Evolutionary conservation across 257 asterid species (phyloP).

Genomic region (Solanum corneliomulleri): DNA sequence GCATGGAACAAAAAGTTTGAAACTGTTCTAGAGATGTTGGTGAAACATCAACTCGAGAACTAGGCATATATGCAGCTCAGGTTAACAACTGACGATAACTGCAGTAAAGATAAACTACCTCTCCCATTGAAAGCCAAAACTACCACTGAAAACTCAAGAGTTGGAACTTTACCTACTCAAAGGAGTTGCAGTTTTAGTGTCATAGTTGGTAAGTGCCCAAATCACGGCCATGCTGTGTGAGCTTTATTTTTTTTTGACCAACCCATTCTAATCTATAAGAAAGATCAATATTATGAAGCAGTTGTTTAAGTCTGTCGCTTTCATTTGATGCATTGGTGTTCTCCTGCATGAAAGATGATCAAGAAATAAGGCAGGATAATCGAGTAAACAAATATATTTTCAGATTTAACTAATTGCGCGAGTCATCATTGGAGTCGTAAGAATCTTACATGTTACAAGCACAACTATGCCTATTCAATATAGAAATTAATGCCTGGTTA

Average conservation of each 20-base stretch:
- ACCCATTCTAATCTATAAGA: constrained; percentile 85
- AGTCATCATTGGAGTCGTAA: not conserved
- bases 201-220: constrained; percentile 69
- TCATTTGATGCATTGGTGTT: constrained; percentile 35
- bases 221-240: constrained; percentile 62
- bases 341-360: constrained; percentile 36
- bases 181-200: not conserved
- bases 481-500: not conserved
- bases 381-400: not conserved
- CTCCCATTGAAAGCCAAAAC: not conserved
- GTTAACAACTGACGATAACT: not conserved
- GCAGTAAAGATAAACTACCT: not conserved
- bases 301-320: constrained; percentile 50
- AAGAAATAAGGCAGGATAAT: not conserved
- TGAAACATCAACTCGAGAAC: not conserved
- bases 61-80: not conserved
- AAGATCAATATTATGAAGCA: constrained; percentile 79
- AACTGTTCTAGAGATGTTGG: not conserved
- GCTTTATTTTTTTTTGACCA: constrained; percentile 64
- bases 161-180: not conserved
- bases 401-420: not conserved
- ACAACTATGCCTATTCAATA: not conserved
- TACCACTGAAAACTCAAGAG: not conserved
- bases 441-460: not conserved
- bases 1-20: not conserved